A percentile compares a stretch with the other conserved stretches of the same genome.
Conservation (phyloP, 2,329 filamentous ascomycete genomes). For the Colletotrichum sp. region DNA sequence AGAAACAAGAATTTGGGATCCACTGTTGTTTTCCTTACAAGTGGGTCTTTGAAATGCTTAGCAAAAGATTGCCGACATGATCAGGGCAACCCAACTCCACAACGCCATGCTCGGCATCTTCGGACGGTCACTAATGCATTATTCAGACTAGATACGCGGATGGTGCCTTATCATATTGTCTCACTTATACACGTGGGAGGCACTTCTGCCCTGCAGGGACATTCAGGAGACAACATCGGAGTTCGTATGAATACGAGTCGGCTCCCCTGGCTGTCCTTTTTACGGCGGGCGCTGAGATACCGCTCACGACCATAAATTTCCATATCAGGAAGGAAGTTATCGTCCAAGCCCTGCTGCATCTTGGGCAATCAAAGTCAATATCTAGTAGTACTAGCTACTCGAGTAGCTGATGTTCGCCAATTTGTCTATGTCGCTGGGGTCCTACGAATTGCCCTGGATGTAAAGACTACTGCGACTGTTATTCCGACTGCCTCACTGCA, state of each 20-base stretch:
- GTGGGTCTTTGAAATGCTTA: neutral
- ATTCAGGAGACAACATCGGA: neutral
- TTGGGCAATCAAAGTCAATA: neutral
- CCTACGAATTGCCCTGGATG: neutral
- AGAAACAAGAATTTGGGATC: neutral
- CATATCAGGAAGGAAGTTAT: neutral
- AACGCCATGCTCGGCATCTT: neutral
- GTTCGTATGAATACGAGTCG: neutral
- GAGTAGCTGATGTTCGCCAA: neutral
- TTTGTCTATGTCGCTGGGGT: neutral
- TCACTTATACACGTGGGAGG: neutral
- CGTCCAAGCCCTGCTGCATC: neutral
- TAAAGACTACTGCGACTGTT: neutral
- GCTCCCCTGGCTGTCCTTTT: neutral
- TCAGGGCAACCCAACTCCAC: neutral
- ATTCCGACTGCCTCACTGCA: neutral
- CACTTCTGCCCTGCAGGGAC: neutral
- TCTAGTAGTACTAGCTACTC: neutral
- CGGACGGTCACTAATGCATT: neutral
- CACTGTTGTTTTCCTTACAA: neutral
- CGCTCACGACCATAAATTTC: neutral
- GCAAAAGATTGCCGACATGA: neutral
- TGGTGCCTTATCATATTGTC: neutral
- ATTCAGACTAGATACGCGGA: neutral
- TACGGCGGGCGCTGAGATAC: neutral